Percentiles rank a stretch among this genome's conserved stretches.
Evolutionary conservation across 129 eudicot species (phyloP).

Genomic region (Ambrosia artemisiifolia): DNA sequence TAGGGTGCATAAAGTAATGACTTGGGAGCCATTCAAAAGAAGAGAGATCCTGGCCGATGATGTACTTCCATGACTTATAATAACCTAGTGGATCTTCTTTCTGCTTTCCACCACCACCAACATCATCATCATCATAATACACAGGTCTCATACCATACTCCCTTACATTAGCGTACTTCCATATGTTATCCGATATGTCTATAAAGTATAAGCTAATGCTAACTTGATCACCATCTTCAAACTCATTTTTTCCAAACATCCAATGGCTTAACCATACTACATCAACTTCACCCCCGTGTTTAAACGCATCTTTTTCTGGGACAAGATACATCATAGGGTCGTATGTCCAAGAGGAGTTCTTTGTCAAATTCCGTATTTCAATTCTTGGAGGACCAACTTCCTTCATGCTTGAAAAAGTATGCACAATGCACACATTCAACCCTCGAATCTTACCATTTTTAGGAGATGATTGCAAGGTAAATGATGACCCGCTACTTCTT

Average conservation of each 20-base stretch:
- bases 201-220: no score
- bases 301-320: not conserved
- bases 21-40: no score
- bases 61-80: not conserved
- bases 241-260: slow-evolving; percentile 15
- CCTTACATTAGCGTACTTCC: slow-evolving; percentile 2
- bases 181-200: not conserved
- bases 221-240: slow-evolving; percentile 12
- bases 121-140: not conserved
- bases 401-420: not conserved
- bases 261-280: not conserved
- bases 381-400: not conserved
- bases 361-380: slow-evolving; percentile 12
- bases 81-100: no score
- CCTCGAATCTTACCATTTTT: slow-evolving; percentile 10
- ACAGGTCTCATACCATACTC: not conserved
- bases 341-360: slow-evolving; percentile 1
- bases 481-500: not conserved
- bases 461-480: slow-evolving; percentile 9
- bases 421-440: slow-evolving; percentile 15
- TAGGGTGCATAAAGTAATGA: no score
- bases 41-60: no score
- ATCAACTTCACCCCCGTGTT: no score
- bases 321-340: not conserved
- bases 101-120: not conserved